Conservation (phyloP, 768 basidiomycete species). For the Phylloporus scabripes region DNA sequence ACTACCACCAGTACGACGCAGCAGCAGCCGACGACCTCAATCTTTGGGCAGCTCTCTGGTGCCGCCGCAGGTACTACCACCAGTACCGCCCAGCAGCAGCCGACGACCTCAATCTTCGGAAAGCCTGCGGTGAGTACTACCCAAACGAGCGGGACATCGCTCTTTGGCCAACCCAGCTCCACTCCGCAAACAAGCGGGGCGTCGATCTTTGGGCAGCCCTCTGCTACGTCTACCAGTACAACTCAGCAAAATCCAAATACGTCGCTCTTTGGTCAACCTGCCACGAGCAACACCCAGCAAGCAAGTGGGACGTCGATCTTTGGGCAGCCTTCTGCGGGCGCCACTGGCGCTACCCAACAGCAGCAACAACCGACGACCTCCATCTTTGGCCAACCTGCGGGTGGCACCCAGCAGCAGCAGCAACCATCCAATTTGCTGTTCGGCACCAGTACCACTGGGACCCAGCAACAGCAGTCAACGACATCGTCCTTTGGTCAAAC, state of each 20-base stretch:
- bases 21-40: neutral
- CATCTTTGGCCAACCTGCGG: conserved; percentile 8
- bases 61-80: neutral
- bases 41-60: neutral
- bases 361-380: conserved; percentile 5
- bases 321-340: conserved; percentile 7
- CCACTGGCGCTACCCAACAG: conserved; percentile 8
- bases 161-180: conserved; percentile 1
- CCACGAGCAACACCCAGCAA: neutral
- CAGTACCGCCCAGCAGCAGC: neutral
- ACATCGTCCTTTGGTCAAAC: conserved; percentile 33
- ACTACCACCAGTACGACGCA: neutral
- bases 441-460: conserved; percentile 7
- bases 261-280: conserved; percentile 24
- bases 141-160: conserved; percentile 1
- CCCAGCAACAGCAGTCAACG: conserved; percentile 31
- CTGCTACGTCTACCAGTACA: neutral
- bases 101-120: conserved; percentile 1
- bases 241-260: conserved; percentile 20
- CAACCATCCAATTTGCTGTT: conserved; percentile 16
- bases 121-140: conserved; percentile 7
- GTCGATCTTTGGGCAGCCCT: conserved; percentile 2
- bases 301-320: conserved; percentile 3
- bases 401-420: conserved; percentile 20
- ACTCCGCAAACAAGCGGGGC: conserved; percentile 1